Percentiles rank a stretch among this genome's conserved stretches.
Conservation (phyloP, 345 rosid species). For the Aquilaria yunnanensis region DNA sequence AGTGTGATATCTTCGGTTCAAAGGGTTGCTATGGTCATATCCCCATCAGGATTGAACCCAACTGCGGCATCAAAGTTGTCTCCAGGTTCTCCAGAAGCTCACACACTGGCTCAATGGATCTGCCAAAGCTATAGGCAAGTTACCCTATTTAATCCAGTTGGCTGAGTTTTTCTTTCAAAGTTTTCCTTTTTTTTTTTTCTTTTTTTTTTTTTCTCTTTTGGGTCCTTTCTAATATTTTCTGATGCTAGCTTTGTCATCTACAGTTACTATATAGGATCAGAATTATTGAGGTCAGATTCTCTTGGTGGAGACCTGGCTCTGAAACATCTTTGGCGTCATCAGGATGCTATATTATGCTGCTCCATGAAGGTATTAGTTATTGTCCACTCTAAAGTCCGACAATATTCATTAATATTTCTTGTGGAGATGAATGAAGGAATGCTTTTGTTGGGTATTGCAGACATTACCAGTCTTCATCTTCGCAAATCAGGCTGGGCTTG, state of each 20-base stretch:
- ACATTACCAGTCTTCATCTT: constrained; percentile 78
- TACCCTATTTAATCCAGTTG: not conserved
- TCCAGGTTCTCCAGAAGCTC: constrained; percentile 93
- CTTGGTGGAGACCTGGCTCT: constrained; percentile 45
- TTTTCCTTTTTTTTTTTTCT: too few relatives aligned
- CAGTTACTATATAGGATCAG: constrained; percentile 73
- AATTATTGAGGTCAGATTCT: constrained; percentile 59
- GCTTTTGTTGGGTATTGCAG: constrained; percentile 34
- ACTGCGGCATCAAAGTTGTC: constrained; percentile 58
- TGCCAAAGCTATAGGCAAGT: constrained; percentile 74
- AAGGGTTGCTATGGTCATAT: constrained; percentile 92
- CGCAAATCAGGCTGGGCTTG: constrained; percentile 96
- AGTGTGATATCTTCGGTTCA: constrained; percentile 93
- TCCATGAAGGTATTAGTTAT: constrained; percentile 51
- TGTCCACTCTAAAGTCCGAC: too few relatives aligned
- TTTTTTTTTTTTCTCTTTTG: too few relatives aligned
- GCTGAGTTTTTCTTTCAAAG: too few relatives aligned
- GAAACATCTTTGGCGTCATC: constrained; percentile 85
- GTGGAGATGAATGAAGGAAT: not conserved
- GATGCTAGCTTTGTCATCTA: too few relatives aligned
- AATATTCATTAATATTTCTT: too few relatives aligned
- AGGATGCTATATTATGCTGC: constrained; percentile 91
- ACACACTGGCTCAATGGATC: constrained; percentile 88
- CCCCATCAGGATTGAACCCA: constrained; percentile 77
- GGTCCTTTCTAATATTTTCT: too few relatives aligned